A percentile compares a stretch with the other conserved stretches of the same genome.
phyloP scores from a whole-genome alignment of 331 rosid species.

The Phaseolus coccineus region DNA sequence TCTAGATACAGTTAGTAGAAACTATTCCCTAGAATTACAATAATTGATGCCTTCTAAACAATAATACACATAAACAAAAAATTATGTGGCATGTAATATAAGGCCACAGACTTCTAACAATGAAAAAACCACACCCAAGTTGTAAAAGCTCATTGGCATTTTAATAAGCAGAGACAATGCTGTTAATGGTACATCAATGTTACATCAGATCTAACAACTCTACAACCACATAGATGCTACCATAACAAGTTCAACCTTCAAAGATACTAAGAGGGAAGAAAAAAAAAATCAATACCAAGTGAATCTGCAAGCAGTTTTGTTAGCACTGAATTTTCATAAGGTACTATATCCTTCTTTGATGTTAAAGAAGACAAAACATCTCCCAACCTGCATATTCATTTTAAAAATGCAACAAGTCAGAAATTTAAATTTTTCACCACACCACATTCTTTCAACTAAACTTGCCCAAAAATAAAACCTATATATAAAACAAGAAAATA shows the following conservation, averaged over 20 bases:
- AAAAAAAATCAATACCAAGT: constrained; percentile 63
- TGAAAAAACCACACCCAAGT: not conserved
- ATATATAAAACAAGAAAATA: constrained; percentile 22
- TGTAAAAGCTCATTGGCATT: not conserved
- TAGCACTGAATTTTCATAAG: constrained; percentile 84
- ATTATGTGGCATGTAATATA: not conserved
- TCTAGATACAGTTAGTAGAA: not conserved
- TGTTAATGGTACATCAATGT: not conserved
- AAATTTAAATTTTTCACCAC: constrained; percentile 1
- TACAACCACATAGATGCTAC: constrained; percentile 1
- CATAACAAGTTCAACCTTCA: constrained; percentile 23
- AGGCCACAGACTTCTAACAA: not conserved
- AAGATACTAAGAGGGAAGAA: constrained; percentile 37
- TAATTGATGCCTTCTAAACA: not conserved
- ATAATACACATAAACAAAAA: not conserved
- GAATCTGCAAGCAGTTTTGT: constrained; percentile 85
- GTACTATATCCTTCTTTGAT: constrained; percentile 81
- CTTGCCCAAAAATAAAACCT: constrained; percentile 33
- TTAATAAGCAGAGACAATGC: not conserved
- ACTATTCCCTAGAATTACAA: not conserved
- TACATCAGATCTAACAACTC: constrained; percentile 1
- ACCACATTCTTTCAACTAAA: constrained; percentile 28
- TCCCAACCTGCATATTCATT: constrained; percentile 76
- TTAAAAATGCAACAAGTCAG: constrained; percentile 39
- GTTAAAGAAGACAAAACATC: constrained; percentile 95